These are phyloP conservation scores for Lecanicillium sp. DNA, from an alignment of 2,329 filamentous ascomycete genomes.

Conservation along the genomic window DNA sequence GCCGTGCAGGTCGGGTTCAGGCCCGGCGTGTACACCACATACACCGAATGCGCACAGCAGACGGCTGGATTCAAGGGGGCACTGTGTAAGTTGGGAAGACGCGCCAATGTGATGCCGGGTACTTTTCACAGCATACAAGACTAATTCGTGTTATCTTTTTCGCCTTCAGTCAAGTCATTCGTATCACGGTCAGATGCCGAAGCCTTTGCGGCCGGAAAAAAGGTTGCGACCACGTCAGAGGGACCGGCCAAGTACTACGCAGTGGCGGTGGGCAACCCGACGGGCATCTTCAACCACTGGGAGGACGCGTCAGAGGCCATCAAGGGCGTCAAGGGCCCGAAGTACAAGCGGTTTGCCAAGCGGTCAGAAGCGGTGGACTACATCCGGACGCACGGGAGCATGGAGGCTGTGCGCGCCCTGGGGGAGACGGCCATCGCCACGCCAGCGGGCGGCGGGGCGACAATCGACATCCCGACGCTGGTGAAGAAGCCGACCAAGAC, in stretches of 20 bases:
- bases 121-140: background rate
- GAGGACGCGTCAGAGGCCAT: conserved; percentile 66
- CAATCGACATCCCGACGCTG: conserved; percentile 16
- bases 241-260: conserved; percentile 51
- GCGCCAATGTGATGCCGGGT: too few species aligned
- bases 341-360: conserved; percentile 64
- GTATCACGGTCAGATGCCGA: conserved; percentile 67
- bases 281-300: conserved; percentile 62
- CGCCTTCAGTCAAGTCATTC: conserved; percentile 69
- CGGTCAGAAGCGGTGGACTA: conserved; percentile 71
- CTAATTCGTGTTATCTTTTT: conserved; percentile 2
- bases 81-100: conserved; percentile 49
- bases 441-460: background rate
- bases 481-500: conserved; percentile 16
- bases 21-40: conserved; percentile 57
- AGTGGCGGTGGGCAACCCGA: conserved; percentile 51
- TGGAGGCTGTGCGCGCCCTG: conserved; percentile 36
- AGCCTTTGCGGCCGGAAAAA: conserved; percentile 62
- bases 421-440: conserved; percentile 24
- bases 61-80: conserved; percentile 58
- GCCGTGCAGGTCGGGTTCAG: conserved; percentile 51
- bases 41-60: conserved; percentile 55
- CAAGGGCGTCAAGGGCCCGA: conserved; percentile 62
- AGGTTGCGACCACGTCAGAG: conserved; percentile 31
- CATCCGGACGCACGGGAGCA: conserved; percentile 48